Percentiles rank a stretch among this genome's conserved stretches.
Conservation (phyloP, 306 rosid species). For the Cyclanthera cordifolia region DNA sequence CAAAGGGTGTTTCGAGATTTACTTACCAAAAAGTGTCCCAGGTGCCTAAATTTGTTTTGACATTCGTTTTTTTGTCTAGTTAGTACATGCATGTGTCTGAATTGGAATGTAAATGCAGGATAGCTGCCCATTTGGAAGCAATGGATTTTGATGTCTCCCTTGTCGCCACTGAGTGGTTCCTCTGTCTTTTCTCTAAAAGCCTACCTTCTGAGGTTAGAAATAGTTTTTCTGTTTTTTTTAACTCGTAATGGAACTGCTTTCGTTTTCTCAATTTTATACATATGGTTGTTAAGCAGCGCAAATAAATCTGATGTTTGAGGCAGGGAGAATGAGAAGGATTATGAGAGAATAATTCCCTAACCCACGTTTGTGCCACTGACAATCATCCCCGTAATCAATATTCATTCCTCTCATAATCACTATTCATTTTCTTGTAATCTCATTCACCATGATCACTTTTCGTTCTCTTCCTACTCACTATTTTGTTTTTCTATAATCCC, state of each 20-base stretch:
- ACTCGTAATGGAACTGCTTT: too few species aligned
- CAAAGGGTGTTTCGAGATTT: slow-evolving; percentile 93
- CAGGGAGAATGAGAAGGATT: too few species aligned
- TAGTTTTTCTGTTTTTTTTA: background rate
- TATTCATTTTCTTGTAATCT: too few species aligned
- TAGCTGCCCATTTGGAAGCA: slow-evolving; percentile 70
- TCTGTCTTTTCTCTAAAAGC: slow-evolving; percentile 88
- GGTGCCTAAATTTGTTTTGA: slow-evolving; percentile 29
- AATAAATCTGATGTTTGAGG: background rate
- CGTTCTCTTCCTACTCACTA: too few species aligned
- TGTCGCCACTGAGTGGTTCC: slow-evolving; percentile 97
- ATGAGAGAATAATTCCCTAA: too few species aligned
- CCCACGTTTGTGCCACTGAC: too few species aligned
- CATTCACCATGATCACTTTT: too few species aligned
- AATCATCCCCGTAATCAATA: too few species aligned
- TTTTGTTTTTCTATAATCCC: too few species aligned
- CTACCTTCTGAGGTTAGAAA: slow-evolving; percentile 79
- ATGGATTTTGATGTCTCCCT: slow-evolving; percentile 92
- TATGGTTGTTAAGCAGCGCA: background rate
- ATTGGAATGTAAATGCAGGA: slow-evolving; percentile 39
- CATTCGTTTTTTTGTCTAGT: background rate
- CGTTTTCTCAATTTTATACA: too few species aligned
- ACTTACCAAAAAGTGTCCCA: slow-evolving; percentile 70
- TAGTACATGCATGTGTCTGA: background rate
- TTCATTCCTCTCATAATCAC: too few species aligned